Base-by-base conservation (phyloP, 2,329 filamentous ascomycete species). In the Stagonosporopsis tanaceti region DNA sequence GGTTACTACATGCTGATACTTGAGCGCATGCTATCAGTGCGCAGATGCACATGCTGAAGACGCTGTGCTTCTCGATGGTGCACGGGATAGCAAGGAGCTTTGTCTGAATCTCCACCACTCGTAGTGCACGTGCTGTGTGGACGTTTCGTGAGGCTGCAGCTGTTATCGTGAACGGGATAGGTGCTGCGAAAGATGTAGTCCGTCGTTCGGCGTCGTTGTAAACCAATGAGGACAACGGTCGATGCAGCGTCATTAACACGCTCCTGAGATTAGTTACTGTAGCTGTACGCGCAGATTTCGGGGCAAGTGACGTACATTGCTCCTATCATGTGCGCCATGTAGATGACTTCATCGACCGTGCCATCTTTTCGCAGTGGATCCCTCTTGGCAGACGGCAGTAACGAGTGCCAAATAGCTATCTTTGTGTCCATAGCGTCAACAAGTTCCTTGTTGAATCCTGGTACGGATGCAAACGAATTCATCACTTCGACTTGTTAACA, bases 261-360 rank as follows among this genome's bases (percentile, higher is more conserved):
- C 72, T 75, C 22, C 3, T 34, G 25, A 6, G n/a, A 38, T 47
- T 37, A 22, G 50, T 50, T 37, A 59, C 41, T 52, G 50, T 25
- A 37, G 7, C 6, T 46, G 50, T 47, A 39, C 8, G 14, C 20
- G 3, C 9, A 41, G n/a, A 15, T 3, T 8, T 44, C 8, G n/a
- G 24, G 9, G 4, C 12, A n/a, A 11, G n/a, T 6, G 12, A 63
- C 70, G 60, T 63, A 75, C 72, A 73, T 68, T 51, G 85, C 80
- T 50, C 84, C 79, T 68, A 94, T 89, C 85, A 95, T 92, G 61
- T 91, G 89, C 1, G 91, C 93, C 72, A 95, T 90, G 76, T 96
- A 96, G 80, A 97, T 89, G 84, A 96, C 89, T 76, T 96, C 91
- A 72, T 97, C 93, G 3, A 93, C 57, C 9, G 85, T 82, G 8